Conservation (phyloP, 202 grass and related monocot species). For the Carex arenaria region DNA sequence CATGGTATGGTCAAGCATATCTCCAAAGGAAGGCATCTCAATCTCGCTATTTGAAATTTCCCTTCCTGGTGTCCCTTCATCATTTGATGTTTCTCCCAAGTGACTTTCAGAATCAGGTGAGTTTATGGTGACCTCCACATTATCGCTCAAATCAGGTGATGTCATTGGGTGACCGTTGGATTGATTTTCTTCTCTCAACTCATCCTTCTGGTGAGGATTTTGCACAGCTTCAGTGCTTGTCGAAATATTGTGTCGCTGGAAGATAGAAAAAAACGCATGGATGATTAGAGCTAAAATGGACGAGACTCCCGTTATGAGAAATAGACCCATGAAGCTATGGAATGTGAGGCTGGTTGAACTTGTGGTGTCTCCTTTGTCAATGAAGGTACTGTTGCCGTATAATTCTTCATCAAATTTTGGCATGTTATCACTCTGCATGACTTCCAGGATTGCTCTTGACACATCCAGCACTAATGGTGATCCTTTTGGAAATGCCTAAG, state of each 20-base stretch:
- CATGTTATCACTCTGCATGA: slow-evolving; percentile 36
- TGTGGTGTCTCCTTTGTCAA: slow-evolving; percentile 42
- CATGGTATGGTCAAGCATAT: slow-evolving; percentile 24
- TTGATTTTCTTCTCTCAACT: neutral
- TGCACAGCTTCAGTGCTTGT: neutral
- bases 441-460: slow-evolving; percentile 42
- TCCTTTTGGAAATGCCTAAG: slow-evolving; percentile 65
- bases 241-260: neutral
- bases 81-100: slow-evolving; percentile 16
- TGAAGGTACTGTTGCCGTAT: slow-evolving; percentile 31
- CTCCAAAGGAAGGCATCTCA: slow-evolving; percentile 37
- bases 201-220: slow-evolving; percentile 22
- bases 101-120: slow-evolving; percentile 32
- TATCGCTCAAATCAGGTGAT: slow-evolving; percentile 21
- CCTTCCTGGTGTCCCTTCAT: slow-evolving; percentile 36
- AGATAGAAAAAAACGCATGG: slow-evolving; percentile 27
- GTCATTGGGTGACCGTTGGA: neutral
- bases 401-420: slow-evolving; percentile 32
- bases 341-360: slow-evolving; percentile 60
- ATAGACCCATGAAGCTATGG: slow-evolving; percentile 69
- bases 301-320: slow-evolving; percentile 52
- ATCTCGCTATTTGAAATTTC: slow-evolving; percentile 27
- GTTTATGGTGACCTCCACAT: neutral
- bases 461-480: slow-evolving; percentile 66
- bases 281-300: slow-evolving; percentile 49